phyloP scores from a whole-genome alignment of 352 stramenopile species.

The Halophytophthora polymorphica region DNA sequence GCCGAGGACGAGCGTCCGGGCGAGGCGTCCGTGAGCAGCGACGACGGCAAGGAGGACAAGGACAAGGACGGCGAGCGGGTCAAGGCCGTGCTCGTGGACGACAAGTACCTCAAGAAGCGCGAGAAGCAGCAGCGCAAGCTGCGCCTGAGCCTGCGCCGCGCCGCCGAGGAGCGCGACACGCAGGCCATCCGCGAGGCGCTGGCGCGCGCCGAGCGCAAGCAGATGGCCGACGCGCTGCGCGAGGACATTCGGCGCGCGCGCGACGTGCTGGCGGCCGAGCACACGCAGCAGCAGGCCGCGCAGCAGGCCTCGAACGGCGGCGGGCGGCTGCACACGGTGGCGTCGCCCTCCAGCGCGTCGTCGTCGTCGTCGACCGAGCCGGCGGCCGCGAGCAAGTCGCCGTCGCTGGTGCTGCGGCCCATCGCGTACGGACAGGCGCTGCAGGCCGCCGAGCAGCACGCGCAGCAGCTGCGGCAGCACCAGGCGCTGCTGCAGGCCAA shows the following conservation, averaged over 20 bases:
- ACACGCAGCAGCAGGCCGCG: conserved; percentile 17
- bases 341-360: conserved; percentile 11
- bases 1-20: too few species aligned
- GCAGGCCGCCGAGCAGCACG: conserved; percentile 60
- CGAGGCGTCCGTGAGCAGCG: conserved; percentile 27
- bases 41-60: conserved; percentile 32
- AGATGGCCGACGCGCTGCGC: conserved; percentile 66
- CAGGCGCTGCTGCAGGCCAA: conserved; percentile 66
- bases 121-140: conserved; percentile 75
- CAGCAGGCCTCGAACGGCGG: too few species aligned
- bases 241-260: conserved; percentile 50
- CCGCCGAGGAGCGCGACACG: conserved; percentile 47
- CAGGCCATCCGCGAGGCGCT: conserved; percentile 55
- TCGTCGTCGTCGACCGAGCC: not conserved
- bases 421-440: conserved; percentile 73
- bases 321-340: conserved; percentile 30
- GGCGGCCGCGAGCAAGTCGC: conserved; percentile 13
- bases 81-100: conserved; percentile 66
- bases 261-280: conserved; percentile 39
- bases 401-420: conserved; percentile 62
- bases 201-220: conserved; percentile 65
- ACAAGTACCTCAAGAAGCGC: conserved; percentile 74
- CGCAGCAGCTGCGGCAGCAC: conserved; percentile 51
- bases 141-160: conserved; percentile 34
- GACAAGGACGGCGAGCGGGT: conserved; percentile 22